Evolutionary conservation across 495 filamentous ascomycete genomes (phyloP).

Genomic region (Neurospora intermedia): DNA sequence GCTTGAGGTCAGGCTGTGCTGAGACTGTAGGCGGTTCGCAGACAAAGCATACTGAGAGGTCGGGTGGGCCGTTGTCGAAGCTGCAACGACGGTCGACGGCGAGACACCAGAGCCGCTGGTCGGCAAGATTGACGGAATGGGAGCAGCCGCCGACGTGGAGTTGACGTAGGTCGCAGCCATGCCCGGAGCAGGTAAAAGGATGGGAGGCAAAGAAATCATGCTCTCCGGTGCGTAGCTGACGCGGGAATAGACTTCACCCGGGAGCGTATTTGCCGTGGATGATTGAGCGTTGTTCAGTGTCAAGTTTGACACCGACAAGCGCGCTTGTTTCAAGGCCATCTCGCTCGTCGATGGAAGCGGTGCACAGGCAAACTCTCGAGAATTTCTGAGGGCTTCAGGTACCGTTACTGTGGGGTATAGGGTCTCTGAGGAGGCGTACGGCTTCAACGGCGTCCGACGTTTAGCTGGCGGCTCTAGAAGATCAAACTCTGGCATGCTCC

Average conservation of each 20-base stretch:
- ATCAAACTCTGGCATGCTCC: constrained; percentile 55
- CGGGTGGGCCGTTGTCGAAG: constrained; percentile 16
- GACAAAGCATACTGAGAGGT: constrained; percentile 29
- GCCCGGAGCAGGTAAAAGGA: constrained; percentile 33
- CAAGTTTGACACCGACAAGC: constrained; percentile 31
- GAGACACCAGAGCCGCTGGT: constrained; percentile 21
- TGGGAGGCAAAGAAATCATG: constrained; percentile 32
- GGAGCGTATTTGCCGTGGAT: constrained; percentile 1
- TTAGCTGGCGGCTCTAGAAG: constrained; percentile 58
- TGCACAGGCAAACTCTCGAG: neutral
- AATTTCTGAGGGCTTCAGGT: neutral
- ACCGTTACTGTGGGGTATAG: neutral
- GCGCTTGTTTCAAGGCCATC: constrained; percentile 13
- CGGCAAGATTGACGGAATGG: constrained; percentile 19
- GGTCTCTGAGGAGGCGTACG: neutral
- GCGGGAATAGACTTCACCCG: constrained; percentile 10
- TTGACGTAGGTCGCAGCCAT: constrained; percentile 39
- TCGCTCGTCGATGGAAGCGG: neutral
- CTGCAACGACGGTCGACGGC: constrained; percentile 2
- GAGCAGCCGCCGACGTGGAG: constrained; percentile 20
- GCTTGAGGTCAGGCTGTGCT: constrained; percentile 21
- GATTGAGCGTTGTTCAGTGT: constrained; percentile 30
- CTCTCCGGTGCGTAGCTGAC: constrained; percentile 17
- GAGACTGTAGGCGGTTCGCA: constrained; percentile 28
- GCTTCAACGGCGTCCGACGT: constrained; percentile 27